Conservation (phyloP, 805 yeast species). For the Schizosaccharomyces japonicus region DNA sequence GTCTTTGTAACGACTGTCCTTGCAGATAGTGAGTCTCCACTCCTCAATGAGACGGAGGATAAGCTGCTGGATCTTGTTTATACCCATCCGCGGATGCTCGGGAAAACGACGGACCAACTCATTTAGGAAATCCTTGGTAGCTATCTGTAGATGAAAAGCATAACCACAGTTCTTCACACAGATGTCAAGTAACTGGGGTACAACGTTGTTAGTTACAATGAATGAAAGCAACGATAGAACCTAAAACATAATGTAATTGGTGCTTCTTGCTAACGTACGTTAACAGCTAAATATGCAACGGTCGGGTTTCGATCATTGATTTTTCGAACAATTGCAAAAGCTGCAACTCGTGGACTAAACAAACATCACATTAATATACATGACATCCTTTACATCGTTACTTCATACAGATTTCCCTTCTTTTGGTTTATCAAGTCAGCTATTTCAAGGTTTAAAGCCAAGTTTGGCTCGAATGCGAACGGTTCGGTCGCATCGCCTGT, state of each 20-base stretch:
- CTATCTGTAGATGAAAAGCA: constrained; percentile 83
- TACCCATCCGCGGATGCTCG: constrained; percentile 74
- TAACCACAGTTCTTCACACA: constrained; percentile 94
- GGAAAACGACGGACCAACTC: constrained; percentile 85
- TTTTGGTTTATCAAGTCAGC: constrained; percentile 84
- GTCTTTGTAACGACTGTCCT: constrained; percentile 68
- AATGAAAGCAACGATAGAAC: not conserved
- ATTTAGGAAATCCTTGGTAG: constrained; percentile 81
- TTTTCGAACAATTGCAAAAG: constrained; percentile 57
- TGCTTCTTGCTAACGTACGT: not conserved
- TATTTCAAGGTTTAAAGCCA: constrained; percentile 69
- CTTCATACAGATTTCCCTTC: constrained; percentile 42
- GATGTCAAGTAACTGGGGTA: constrained; percentile 40
- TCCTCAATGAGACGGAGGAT: constrained; percentile 81
- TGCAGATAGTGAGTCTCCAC: constrained; percentile 89
- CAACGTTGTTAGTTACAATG: not conserved
- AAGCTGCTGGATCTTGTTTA: constrained; percentile 59
- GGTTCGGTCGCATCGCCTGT: constrained; percentile 2
- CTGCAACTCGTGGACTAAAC: constrained; percentile 62
- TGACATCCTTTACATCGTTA: not conserved
- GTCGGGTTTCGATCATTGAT: constrained; percentile 67
- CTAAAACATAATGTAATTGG: not conserved
- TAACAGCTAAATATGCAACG: constrained; percentile 60
- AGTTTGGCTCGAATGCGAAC: constrained; percentile 44
- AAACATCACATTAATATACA: not conserved